Percentiles rank a stretch among this genome's conserved stretches.
Conservation (phyloP, 208 protist genomes). For the Trypanosoma conorhini region DNA sequence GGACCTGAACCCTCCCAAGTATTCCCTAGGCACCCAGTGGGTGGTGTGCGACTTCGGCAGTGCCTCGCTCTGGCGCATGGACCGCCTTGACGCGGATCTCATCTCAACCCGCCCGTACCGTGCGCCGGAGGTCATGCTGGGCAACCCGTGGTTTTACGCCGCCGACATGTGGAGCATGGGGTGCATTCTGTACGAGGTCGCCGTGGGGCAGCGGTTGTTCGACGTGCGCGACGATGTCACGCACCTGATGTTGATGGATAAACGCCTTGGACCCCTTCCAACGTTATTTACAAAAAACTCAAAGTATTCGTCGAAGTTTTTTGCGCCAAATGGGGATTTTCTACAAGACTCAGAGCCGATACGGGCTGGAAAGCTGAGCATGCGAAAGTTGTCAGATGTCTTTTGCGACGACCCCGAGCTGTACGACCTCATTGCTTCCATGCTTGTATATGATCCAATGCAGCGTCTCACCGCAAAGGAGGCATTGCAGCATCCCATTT, state of each 20-base stretch:
- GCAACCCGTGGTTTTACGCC: slow-evolving; percentile 84
- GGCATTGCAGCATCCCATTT: slow-evolving; percentile 65
- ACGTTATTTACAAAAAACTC: slow-evolving; percentile 41
- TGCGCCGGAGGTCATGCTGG: slow-evolving; percentile 89
- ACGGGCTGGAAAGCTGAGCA: slow-evolving; percentile 36
- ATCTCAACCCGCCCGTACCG: slow-evolving; percentile 93
- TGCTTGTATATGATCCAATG: slow-evolving; percentile 72
- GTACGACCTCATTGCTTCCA: slow-evolving; percentile 47
- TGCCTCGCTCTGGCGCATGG: slow-evolving; percentile 68
- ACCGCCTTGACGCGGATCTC: slow-evolving; percentile 72
- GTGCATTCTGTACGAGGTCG: slow-evolving; percentile 93
- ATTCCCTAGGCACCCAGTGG: slow-evolving; percentile 61
- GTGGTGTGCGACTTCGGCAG: slow-evolving; percentile 91
- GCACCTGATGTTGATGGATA: slow-evolving; percentile 81
- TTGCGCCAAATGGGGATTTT: slow-evolving; percentile 56
- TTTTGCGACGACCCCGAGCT: slow-evolving; percentile 62
- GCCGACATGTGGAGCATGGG: slow-evolving; percentile 95
- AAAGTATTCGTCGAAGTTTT: slow-evolving; percentile 56
- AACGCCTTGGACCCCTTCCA: slow-evolving; percentile 64
- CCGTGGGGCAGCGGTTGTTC: slow-evolving; percentile 90
- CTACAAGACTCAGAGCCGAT: slow-evolving; percentile 37
- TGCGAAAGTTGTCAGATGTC: slow-evolving; percentile 42
- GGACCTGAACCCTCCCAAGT: slow-evolving; percentile 41
- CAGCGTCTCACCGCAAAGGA: slow-evolving; percentile 70
- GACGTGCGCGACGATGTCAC: slow-evolving; percentile 86